Percentiles rank a stretch among this genome's conserved stretches.
Evolutionary conservation across 495 filamentous ascomycete species (phyloP).

Genomic region (Sporormia fimetaria): DNA sequence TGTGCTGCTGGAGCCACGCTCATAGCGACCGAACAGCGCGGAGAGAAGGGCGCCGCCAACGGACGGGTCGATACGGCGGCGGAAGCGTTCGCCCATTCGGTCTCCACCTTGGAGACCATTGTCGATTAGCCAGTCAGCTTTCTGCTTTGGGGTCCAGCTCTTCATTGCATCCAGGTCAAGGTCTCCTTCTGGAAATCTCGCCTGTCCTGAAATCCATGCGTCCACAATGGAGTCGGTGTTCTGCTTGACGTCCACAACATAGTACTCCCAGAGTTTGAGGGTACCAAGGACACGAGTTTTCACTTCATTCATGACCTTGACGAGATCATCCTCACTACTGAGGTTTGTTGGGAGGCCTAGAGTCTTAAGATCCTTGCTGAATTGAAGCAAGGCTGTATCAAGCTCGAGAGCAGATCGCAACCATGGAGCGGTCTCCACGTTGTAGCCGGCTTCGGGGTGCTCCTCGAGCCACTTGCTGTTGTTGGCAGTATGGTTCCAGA

Average conservation of each 20-base stretch:
- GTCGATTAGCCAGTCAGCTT: constrained; percentile 49
- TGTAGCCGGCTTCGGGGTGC: constrained; percentile 95
- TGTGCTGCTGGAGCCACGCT: constrained; percentile 29
- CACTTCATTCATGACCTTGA: constrained; percentile 70
- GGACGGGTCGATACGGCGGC: constrained; percentile 53
- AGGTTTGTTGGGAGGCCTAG: constrained; percentile 65
- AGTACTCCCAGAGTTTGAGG: constrained; percentile 86
- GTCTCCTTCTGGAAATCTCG: constrained; percentile 37
- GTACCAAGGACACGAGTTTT: constrained; percentile 66
- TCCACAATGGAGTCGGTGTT: constrained; percentile 56
- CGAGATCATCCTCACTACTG: constrained; percentile 58
- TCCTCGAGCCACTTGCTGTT: constrained; percentile 91
- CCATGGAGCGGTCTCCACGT: constrained; percentile 85
- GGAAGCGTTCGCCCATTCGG: constrained; percentile 65
- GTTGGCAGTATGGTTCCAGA: constrained; percentile 96
- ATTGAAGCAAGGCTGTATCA: constrained; percentile 72
- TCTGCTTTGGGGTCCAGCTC: constrained; percentile 44
- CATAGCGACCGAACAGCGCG: constrained; percentile 56
- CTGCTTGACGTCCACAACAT: constrained; percentile 67
- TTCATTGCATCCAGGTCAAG: constrained; percentile 46
- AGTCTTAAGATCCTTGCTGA: constrained; percentile 53
- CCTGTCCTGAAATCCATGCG: constrained; percentile 53
- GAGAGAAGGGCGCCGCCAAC: constrained; percentile 59
- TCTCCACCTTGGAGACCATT: constrained; percentile 58
- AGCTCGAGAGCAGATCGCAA: constrained; percentile 77